A percentile compares a stretch with the other conserved stretches of the same genome.
phyloP scores from a whole-genome alignment of 129 eudicot species.

The Helianthus tuberosus region DNA sequence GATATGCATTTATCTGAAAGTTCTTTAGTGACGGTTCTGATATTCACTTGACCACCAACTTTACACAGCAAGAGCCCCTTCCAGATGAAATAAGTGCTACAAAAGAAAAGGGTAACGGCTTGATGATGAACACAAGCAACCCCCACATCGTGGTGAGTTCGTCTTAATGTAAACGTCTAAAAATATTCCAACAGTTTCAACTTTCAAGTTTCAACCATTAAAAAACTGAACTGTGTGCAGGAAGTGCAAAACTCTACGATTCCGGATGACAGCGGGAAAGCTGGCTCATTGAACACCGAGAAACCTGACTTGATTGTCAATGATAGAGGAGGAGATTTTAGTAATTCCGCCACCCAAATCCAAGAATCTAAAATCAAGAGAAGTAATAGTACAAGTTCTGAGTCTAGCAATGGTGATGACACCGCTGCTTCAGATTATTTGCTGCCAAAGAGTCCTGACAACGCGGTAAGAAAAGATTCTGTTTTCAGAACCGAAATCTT shows the following conservation, averaged over 20 bases:
- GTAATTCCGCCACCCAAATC: slow-evolving; percentile 7
- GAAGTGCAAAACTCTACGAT: background rate
- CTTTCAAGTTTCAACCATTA: background rate
- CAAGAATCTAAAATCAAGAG: slow-evolving; percentile 16
- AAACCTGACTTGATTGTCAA: slow-evolving; percentile 9
- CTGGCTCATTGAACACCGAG: slow-evolving; percentile 9
- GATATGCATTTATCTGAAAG: slow-evolving; percentile 1
- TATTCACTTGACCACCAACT: background rate
- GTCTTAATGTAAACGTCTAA: background rate
- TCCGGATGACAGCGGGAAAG: background rate
- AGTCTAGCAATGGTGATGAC: slow-evolving; percentile 33
- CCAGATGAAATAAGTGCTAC: background rate
- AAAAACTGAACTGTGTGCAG: slow-evolving; percentile 23
- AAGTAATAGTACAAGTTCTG: slow-evolving; percentile 30
- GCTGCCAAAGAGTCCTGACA: slow-evolving; percentile 30
- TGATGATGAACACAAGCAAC: slow-evolving; percentile 7
- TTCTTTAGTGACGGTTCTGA: background rate
- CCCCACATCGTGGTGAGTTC: slow-evolving; percentile 14
- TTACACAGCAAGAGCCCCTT: slow-evolving; percentile 10
- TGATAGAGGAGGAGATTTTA: slow-evolving; percentile 1
- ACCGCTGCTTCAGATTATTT: slow-evolving; percentile 28
- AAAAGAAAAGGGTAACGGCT: background rate
- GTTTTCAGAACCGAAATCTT: background rate
- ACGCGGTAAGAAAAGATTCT: slow-evolving; percentile 23
- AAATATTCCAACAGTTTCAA: background rate